phyloP scores from a whole-genome alignment of 768 basidiomycete species.

The Collybia sp. region DNA sequence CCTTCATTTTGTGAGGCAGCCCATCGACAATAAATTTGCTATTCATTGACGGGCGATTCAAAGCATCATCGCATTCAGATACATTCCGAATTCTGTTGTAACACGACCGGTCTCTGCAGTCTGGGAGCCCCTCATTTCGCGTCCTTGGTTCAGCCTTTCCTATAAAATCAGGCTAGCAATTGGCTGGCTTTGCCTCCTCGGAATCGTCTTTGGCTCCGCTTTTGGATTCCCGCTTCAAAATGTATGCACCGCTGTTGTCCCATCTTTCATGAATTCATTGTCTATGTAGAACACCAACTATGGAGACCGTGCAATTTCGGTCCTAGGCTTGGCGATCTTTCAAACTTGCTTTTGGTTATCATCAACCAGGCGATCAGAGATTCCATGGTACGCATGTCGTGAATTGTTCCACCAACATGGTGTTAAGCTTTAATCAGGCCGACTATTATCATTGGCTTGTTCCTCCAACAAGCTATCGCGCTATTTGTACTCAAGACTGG shows the following conservation, averaged over 20 bases:
- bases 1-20: conserved; percentile 58
- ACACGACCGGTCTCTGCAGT: conserved; percentile 66
- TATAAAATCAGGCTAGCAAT: conserved; percentile 49
- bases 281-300: conserved; percentile 43
- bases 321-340: conserved; percentile 77
- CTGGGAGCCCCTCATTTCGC: conserved; percentile 62
- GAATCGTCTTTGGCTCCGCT: conserved; percentile 78
- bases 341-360: conserved; percentile 69
- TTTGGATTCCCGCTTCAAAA: conserved; percentile 68
- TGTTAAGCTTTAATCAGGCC: conserved; percentile 40
- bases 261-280: conserved; percentile 6
- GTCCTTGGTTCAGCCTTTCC: conserved; percentile 61
- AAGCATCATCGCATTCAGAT: conserved; percentile 81
- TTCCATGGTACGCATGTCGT: conserved; percentile 59
- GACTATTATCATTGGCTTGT: conserved; percentile 84
- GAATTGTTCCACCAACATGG: neutral
- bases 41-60: neutral
- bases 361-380: conserved; percentile 55
- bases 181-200: conserved; percentile 78
- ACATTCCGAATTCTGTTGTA: conserved; percentile 67
- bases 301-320: conserved; percentile 77
- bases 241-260: conserved; percentile 29
- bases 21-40: neutral
- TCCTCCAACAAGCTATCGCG: conserved; percentile 81
- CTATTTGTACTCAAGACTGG: conserved; percentile 84